A percentile compares a stretch with the other conserved stretches of the same genome.
Conservation (phyloP, 2,329 filamentous ascomycete genomes). For the Sclerotinia nivalis region DNA sequence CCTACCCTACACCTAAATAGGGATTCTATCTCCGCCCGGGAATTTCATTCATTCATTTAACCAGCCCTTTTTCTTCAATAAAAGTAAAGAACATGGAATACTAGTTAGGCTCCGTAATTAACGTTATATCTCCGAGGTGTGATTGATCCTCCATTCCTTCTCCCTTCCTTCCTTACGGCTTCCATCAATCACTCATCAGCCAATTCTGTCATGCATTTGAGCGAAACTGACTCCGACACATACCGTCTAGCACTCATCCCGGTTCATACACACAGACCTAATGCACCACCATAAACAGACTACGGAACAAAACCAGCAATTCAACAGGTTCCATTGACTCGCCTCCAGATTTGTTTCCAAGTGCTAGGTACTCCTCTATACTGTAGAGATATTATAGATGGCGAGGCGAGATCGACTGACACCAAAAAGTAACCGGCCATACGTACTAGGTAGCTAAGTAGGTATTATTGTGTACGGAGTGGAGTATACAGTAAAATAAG, state of each 20-base stretch:
- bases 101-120: neutral
- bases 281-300: neutral
- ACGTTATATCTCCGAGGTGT: neutral
- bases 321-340: neutral
- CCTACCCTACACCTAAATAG: no score
- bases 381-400: neutral
- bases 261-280: neutral
- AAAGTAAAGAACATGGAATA: neutral
- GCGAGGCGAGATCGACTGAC: neutral
- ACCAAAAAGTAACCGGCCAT: no score
- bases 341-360: neutral
- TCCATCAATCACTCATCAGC: neutral
- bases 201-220: neutral
- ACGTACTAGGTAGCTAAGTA: no score
- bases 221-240: neutral
- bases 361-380: no score
- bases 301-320: neutral
- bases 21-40: no score
- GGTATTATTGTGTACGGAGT: no score
- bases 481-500: no score
- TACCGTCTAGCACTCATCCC: neutral
- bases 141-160: conserved; percentile 10
- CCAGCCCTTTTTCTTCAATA: neutral
- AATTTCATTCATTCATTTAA: no score
- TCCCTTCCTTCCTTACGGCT: neutral